Base-by-base conservation (phyloP, 2,329 filamentous ascomycete species). In the Ploettnerulaceae sp. region DNA sequence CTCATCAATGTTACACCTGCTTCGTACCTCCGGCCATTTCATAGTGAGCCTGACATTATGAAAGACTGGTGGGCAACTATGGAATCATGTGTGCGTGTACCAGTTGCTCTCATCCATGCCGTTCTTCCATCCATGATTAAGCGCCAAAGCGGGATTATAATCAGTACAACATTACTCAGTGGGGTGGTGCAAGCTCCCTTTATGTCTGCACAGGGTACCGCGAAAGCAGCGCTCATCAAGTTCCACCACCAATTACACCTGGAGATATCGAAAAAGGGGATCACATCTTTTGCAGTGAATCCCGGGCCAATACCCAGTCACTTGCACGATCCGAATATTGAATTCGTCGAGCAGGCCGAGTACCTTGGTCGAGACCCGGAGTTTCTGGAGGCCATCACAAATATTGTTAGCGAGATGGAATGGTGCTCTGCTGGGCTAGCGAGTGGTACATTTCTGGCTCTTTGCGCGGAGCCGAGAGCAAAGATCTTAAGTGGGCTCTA, bases 241-340 rank as follows among this genome's bases (percentile, higher is more conserved):
- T 56, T 58, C 45, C 56, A 58, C 31, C 52, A 56, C 5, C 47
- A 51, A 5, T 45, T 58, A 6, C 41, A 58, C 11, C n/a, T 47
- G 4, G 56, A 58, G 24, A 43, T 36, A n/a, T 32, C 45, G n/a
- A 38, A 47, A 6, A 58, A 58, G 24, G 56, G 56, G 1, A 53
- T 58, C 7, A 14, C 40, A 7, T 53, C 51, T 7, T 58, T 50
- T 28, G 48, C 48, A 7, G 54, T 58, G 4, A 39, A 55, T 43
- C 56, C 56, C 6, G 56, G 56, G 17, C 39, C 47, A n/a, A 44
- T 55, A 12, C 49, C 54, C 4, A 48, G 44, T 14, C 38, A 51
- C 28, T 12, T 57, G 3, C 48, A 53, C 18, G 54, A 57, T 33
- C 52, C 50, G 5, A 25, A 38, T 26, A 21, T 15, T 5, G 29